Conservation (phyloP, 371 early-diverging fungal species). For the Mucor velutinosus region DNA sequence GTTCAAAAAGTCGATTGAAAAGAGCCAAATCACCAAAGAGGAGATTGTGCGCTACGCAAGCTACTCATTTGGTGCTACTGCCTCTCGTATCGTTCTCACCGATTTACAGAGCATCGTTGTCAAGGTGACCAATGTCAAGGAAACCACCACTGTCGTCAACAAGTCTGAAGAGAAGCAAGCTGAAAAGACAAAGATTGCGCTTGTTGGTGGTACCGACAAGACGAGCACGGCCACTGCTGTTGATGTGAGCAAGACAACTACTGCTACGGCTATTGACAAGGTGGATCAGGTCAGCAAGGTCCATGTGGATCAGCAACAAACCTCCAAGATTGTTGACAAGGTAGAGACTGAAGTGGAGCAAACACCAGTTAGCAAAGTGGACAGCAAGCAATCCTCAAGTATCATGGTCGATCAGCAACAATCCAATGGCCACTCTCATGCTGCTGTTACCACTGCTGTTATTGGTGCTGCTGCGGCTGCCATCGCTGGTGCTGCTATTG, state of each 20-base stretch:
- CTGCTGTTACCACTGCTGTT: conserved; percentile 12
- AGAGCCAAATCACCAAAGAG: conserved; percentile 71
- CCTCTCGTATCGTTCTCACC: conserved; percentile 16
- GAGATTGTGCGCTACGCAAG: conserved; percentile 74
- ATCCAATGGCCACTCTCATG: background rate
- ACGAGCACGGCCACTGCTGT: background rate
- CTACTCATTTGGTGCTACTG: conserved; percentile 33
- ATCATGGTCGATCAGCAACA: background rate
- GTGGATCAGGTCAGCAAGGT: background rate
- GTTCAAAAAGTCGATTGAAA: conserved; percentile 63
- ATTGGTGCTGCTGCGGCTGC: conserved; percentile 29
- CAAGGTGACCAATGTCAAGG: conserved; percentile 19
- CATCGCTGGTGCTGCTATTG: conserved; percentile 20
- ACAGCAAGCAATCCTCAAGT: background rate
- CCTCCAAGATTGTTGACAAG: too few relatives aligned
- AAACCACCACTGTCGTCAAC: conserved; percentile 17
- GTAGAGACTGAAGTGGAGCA: conserved; percentile 20
- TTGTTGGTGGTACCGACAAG: background rate
- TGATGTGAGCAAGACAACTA: conserved; percentile 4
- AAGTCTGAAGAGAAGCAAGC: conserved; percentile 9
- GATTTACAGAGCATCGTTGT: conserved; percentile 22
- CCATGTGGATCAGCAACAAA: background rate
- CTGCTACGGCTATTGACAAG: background rate
- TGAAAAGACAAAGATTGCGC: conserved; percentile 9
- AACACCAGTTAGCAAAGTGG: conserved; percentile 14